Conservation (phyloP, 192 early-diverging fungal species). For the Dissophora ornata region DNA sequence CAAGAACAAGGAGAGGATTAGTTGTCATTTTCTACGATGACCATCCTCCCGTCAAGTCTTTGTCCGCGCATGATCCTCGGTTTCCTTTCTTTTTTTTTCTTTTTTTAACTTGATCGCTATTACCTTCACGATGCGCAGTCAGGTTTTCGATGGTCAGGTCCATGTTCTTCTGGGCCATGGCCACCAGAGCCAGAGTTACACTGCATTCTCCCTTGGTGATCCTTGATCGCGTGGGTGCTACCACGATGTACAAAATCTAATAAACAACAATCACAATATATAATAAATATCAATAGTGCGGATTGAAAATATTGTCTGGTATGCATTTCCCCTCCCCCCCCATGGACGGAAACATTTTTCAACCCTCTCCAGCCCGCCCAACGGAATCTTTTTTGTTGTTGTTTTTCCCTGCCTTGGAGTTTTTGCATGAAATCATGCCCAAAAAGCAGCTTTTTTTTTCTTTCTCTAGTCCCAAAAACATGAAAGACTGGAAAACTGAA, state of each 20-base stretch:
- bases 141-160: conserved; percentile 74
- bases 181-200: conserved; percentile 74
- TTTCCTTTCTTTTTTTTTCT: conserved; percentile 6
- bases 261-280: background rate
- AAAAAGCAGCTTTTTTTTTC: too few relatives aligned
- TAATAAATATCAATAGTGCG: background rate
- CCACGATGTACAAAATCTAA: conserved; percentile 63
- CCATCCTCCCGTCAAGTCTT: too few relatives aligned
- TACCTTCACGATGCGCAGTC: conserved; percentile 73
- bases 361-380: background rate
- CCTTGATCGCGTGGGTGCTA: conserved; percentile 58
- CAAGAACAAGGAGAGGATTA: too few relatives aligned
- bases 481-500: background rate
- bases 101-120: background rate
- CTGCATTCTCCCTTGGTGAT: conserved; percentile 76
- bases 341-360: too few relatives aligned
- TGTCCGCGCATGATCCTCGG: background rate
- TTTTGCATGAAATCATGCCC: background rate
- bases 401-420: background rate
- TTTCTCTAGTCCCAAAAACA: too few relatives aligned
- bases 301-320: too few relatives aligned
- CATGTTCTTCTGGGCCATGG: conserved; percentile 85
- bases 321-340: too few relatives aligned
- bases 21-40: too few relatives aligned
- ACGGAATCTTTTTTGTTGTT: background rate